Percentiles rank a stretch among this genome's conserved stretches.
These are phyloP conservation scores for Sordariomycetes sp. DNA, from an alignment of 2,329 filamentous ascomycete species.

Conservation along the genomic window DNA sequence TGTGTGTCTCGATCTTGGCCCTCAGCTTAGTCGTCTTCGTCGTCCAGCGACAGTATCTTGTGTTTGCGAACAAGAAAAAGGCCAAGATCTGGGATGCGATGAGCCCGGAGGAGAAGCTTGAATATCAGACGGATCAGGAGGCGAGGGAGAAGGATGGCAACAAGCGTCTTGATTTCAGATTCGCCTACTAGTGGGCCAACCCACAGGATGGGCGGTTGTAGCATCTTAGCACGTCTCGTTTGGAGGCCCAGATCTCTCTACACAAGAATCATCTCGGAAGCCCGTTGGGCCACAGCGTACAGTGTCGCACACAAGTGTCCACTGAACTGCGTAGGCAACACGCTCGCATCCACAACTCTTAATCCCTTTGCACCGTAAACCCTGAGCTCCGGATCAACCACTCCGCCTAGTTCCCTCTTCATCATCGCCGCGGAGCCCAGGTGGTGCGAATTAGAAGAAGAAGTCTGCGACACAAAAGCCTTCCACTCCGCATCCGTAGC, in stretches of 20 bases:
- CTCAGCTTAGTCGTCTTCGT: slow-evolving; percentile 41
- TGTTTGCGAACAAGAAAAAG: slow-evolving; percentile 38
- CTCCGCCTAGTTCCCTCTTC: slow-evolving; percentile 34
- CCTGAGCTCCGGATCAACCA: slow-evolving; percentile 33
- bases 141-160: slow-evolving; percentile 37
- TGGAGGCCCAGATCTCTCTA: background rate
- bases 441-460: slow-evolving; percentile 30
- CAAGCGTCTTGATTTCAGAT: slow-evolving; percentile 41
- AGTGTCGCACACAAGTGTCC: slow-evolving; percentile 40
- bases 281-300: slow-evolving; percentile 43
- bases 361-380: slow-evolving; percentile 41
- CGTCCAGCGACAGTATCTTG: slow-evolving; percentile 32
- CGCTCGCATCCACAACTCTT: slow-evolving; percentile 37
- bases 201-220: no score
- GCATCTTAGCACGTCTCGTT: no score
- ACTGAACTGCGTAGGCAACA: slow-evolving; percentile 39
- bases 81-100: slow-evolving; percentile 34
- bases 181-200: slow-evolving; percentile 35
- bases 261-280: slow-evolving; percentile 16
- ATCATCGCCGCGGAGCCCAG: slow-evolving; percentile 42
- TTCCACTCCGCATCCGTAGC: slow-evolving; percentile 10
- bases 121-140: slow-evolving; percentile 34
- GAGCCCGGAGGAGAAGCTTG: slow-evolving; percentile 30
- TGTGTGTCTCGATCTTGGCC: slow-evolving; percentile 42
- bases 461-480: slow-evolving; percentile 2